Percentiles rank a stretch among this genome's conserved stretches.
phyloP scores from a whole-genome alignment of 2,329 filamentous ascomycete genomes.

The Stagonosporopsis tanaceti region DNA sequence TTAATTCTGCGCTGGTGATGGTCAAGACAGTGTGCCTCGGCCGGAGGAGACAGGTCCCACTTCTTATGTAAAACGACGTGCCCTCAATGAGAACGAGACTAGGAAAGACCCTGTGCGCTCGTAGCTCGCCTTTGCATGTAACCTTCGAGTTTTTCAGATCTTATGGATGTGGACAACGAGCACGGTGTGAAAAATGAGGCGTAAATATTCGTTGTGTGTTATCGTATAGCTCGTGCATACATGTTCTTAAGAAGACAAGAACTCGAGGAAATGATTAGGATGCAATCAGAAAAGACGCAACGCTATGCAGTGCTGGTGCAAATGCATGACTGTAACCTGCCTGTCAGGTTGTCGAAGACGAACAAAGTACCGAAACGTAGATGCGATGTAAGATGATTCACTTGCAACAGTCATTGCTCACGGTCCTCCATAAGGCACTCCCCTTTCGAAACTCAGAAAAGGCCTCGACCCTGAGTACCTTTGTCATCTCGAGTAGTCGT shows the following conservation, averaged over 20 bases:
- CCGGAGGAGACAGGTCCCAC: slow-evolving; percentile 13
- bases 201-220: background rate
- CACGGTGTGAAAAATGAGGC: too few relatives aligned
- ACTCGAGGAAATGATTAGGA: background rate
- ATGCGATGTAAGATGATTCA: background rate
- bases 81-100: slow-evolving; percentile 8
- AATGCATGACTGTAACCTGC: slow-evolving; percentile 21
- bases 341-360: background rate
- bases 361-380: background rate
- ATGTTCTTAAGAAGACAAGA: background rate
- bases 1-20: slow-evolving; percentile 6
- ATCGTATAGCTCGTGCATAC: slow-evolving; percentile 5
- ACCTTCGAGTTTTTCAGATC: background rate
- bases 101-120: slow-evolving; percentile 13
- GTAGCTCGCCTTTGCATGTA: slow-evolving; percentile 6
- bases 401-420: background rate
- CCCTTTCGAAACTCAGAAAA: background rate
- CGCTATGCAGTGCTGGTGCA: slow-evolving; percentile 32
- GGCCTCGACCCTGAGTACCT: slow-evolving; percentile 1
- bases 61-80: slow-evolving; percentile 19
- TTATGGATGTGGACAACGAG: background rate
- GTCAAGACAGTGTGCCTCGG: slow-evolving; percentile 12
- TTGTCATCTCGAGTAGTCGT: slow-evolving; percentile 13
- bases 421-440: too few relatives aligned
- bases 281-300: slow-evolving; percentile 7